Percentiles rank a stretch among this genome's conserved stretches.
These are phyloP conservation scores for Ceratocystis huliohia DNA, from an alignment of 2,329 filamentous ascomycete species.

Conservation along the genomic window DNA sequence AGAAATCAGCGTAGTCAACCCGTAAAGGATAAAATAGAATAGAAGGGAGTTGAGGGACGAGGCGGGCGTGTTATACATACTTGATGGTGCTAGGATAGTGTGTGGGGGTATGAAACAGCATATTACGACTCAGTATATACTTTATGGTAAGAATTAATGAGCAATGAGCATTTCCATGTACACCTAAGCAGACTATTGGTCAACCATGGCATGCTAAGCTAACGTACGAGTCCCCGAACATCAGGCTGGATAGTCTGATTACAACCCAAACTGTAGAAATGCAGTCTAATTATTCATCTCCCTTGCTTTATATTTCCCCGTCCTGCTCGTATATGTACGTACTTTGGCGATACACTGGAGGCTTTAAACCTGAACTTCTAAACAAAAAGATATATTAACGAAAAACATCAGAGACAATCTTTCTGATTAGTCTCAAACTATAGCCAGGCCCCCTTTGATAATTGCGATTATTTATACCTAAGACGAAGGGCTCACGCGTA, in stretches of 20 bases:
- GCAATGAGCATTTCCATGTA: not conserved
- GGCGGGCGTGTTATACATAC: not conserved
- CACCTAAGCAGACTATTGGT: not conserved
- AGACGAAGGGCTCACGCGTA: not conserved
- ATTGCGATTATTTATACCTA: not conserved
- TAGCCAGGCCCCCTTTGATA: not conserved
- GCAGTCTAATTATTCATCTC: not conserved
- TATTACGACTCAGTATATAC: not conserved
- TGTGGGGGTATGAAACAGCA: not conserved
- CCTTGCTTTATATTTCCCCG: not conserved
- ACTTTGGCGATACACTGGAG: not conserved
- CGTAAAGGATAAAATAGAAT: not conserved
- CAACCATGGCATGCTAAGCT: no score
- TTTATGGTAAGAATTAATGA: not conserved
- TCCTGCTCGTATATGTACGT: not conserved
- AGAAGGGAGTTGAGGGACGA: not conserved
- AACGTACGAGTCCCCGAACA: no score
- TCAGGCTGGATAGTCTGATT: no score
- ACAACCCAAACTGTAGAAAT: no score
- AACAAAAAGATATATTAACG: not conserved
- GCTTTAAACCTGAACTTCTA: not conserved
- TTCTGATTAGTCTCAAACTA: not conserved
- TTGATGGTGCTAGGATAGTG: not conserved
- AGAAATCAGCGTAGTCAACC: constrained; percentile 18
- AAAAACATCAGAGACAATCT: not conserved